Percentiles rank a stretch among this genome's conserved stretches.
Conservation (phyloP, 495 filamentous ascomycete genomes). For the Penicillium herquei region DNA sequence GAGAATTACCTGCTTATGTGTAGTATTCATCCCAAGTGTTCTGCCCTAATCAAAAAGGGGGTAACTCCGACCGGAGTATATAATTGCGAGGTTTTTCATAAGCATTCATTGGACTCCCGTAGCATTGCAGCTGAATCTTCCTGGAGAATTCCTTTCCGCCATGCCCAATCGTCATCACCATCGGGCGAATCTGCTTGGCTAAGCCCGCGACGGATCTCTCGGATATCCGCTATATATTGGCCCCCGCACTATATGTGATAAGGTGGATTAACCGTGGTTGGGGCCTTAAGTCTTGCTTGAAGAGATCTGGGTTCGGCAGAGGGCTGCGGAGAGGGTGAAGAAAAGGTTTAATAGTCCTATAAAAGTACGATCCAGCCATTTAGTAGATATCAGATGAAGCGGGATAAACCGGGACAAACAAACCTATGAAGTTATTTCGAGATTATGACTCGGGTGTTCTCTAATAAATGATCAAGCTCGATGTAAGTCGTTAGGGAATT, state of each 20-base stretch:
- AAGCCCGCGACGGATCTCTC: constrained; percentile 21
- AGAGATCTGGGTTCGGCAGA: no score
- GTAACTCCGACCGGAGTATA: constrained; percentile 1
- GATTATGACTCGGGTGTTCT: no score
- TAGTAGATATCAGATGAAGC: no score
- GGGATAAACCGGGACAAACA: no score
- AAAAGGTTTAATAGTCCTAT: no score
- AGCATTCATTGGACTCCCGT: not conserved
- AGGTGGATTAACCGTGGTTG: not conserved
- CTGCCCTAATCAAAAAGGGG: not conserved
- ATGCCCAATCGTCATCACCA: constrained; percentile 1
- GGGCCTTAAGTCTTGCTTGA: not conserved
- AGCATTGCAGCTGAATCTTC: not conserved
- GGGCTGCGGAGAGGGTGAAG: no score
- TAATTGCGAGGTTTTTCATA: not conserved
- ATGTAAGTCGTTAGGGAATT: no score
- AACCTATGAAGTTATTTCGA: no score
- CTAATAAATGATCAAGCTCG: no score
- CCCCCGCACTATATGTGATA: constrained; percentile 15
- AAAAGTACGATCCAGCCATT: no score
- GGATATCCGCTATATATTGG: constrained; percentile 14
- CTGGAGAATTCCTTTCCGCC: not conserved
- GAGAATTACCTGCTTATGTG: not conserved
- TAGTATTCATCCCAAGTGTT: not conserved
- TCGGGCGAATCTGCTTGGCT: constrained; percentile 12